Conservation (phyloP, 257 asterid genomes). For the Capsicum chinense region DNA sequence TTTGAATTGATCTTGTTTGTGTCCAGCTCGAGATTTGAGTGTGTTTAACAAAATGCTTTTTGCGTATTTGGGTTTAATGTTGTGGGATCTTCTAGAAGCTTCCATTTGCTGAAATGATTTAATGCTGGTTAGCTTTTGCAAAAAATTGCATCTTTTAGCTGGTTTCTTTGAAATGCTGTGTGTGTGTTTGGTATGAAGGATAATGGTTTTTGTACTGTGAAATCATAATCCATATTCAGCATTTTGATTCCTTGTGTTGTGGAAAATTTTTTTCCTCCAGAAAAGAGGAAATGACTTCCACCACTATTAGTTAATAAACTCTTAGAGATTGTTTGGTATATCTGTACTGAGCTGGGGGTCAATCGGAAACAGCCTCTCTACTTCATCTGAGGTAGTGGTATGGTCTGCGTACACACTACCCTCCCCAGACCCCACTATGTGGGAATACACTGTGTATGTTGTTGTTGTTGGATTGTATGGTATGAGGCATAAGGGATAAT, state of each 20-base stretch:
- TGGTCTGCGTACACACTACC: no score
- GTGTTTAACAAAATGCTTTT: background rate
- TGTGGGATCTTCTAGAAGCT: conserved; percentile 17
- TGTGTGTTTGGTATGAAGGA: conserved; percentile 1
- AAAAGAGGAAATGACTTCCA: background rate
- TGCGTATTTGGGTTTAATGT: background rate
- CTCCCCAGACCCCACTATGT: no score
- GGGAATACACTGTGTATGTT: no score
- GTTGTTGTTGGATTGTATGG: background rate
- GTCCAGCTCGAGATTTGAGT: background rate
- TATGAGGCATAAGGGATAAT: background rate
- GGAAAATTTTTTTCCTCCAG: background rate
- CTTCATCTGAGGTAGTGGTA: no score
- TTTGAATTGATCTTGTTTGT: background rate
- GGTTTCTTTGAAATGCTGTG: background rate
- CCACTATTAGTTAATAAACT: background rate
- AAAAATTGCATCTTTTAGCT: conserved; percentile 15
- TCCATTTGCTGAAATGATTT: background rate
- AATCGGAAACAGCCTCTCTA: no score
- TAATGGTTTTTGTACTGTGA: background rate
- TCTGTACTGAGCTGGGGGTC: no score
- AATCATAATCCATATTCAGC: background rate
- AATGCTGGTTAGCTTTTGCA: conserved; percentile 21
- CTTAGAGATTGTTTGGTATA: background rate
- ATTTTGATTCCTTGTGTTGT: background rate